Conservation (phyloP, 345 rosid genomes). For the thale cress (Arabidopsis thaliana) region DNA sequence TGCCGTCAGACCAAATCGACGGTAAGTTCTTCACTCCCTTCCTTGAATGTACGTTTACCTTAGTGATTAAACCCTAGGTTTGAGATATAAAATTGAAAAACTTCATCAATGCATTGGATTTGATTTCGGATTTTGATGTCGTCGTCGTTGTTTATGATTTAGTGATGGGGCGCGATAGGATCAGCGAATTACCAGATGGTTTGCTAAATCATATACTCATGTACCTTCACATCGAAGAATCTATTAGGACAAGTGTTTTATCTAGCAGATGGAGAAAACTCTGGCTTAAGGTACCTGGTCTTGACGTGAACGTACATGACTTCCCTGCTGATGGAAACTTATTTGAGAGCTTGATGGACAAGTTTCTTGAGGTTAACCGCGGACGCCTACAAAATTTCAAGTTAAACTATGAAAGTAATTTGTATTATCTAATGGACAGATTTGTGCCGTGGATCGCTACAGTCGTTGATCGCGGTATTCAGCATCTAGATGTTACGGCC, state of each 20-base stretch:
- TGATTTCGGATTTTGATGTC: neutral
- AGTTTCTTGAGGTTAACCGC: neutral
- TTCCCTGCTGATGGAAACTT: neutral
- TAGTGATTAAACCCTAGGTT: neutral
- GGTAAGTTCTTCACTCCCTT: neutral
- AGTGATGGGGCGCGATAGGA: neutral
- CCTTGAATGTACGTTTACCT: no score
- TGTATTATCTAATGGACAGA: neutral
- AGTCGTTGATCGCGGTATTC: neutral
- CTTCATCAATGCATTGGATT: no score
- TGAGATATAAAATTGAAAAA: neutral
- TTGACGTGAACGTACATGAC: neutral
- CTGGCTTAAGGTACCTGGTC: neutral
- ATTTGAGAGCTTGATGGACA: neutral
- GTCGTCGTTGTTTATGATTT: neutral
- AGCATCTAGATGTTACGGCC: conserved; percentile 5
- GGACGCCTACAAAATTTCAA: conserved; percentile 8
- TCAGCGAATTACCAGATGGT: conserved; percentile 14
- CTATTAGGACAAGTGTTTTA: conserved; percentile 20
- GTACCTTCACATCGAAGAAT: neutral
- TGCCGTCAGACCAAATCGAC: neutral
- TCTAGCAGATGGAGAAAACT: conserved; percentile 8
- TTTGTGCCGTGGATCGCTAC: neutral
- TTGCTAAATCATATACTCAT: conserved; percentile 13
- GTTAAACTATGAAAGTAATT: conserved; percentile 12